A percentile compares a stretch with the other conserved stretches of the same genome.
Conservation (phyloP, 257 asterid species). For the Solanum dulcamara region DNA sequence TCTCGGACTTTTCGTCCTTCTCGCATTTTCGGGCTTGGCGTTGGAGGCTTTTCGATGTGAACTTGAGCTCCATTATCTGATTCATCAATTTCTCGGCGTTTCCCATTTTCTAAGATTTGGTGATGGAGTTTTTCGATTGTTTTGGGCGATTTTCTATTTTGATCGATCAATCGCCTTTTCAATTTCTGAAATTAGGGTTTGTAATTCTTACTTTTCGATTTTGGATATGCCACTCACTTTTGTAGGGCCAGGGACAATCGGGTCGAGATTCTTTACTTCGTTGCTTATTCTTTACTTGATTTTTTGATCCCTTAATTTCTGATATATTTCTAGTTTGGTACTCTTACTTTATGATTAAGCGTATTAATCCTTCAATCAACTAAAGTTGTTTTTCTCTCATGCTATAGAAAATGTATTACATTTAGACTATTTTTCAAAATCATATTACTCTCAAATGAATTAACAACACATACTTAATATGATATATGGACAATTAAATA, state of each 20-base stretch:
- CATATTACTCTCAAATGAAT: neutral
- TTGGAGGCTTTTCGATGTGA: constrained; percentile 81
- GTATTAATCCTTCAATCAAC: neutral
- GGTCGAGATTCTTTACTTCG: neutral
- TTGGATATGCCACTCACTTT: neutral
- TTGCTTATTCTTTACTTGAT: neutral
- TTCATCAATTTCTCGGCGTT: constrained; percentile 82
- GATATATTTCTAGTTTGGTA: neutral
- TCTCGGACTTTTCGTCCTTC: constrained; percentile 88
- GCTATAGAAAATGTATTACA: too few relatives aligned
- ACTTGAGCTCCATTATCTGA: constrained; percentile 90
- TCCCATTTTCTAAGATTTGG: constrained; percentile 33
- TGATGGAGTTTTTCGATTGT: neutral
- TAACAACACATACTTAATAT: neutral
- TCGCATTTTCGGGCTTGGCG: constrained; percentile 90
- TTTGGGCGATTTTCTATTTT: neutral
- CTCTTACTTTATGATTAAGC: neutral
- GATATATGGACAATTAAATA: too few relatives aligned
- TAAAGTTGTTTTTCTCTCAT: neutral
- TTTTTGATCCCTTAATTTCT: neutral
- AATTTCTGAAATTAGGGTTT: neutral
- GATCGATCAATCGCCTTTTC: neutral
- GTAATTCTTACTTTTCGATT: neutral
- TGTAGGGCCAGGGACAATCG: neutral
- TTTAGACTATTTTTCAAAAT: neutral